phyloP scores from a whole-genome alignment of 2,329 filamentous ascomycete genomes.

The Fusarium sp. region DNA sequence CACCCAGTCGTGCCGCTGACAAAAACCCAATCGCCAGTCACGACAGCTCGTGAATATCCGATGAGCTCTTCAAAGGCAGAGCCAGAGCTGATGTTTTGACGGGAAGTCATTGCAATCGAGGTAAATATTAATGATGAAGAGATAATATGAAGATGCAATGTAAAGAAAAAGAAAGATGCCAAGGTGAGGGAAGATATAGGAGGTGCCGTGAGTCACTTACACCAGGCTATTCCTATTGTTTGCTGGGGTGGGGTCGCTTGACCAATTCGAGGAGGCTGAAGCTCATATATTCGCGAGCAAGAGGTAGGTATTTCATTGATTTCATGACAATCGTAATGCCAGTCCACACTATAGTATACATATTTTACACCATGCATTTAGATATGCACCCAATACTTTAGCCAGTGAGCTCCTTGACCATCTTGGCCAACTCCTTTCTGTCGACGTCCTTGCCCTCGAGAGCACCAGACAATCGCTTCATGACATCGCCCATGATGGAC shows the following conservation, averaged over 20 bases:
- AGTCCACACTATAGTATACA: slow-evolving; percentile 39
- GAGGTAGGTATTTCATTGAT: slow-evolving; percentile 18
- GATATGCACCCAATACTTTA: slow-evolving; percentile 10
- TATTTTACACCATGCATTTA: slow-evolving; percentile 36
- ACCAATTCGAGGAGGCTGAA: not conserved
- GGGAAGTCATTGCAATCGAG: slow-evolving; percentile 45
- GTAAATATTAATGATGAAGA: not conserved
- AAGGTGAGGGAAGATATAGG: not conserved
- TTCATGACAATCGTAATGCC: slow-evolving; percentile 6
- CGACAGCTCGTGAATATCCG: slow-evolving; percentile 66
- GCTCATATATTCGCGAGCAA: slow-evolving; percentile 12
- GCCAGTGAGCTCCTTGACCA: slow-evolving; percentile 66
- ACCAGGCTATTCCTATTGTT: slow-evolving; percentile 2
- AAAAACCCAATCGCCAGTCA: slow-evolving; percentile 62
- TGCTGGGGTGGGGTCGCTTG: slow-evolving; percentile 7
- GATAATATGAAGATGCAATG: not conserved
- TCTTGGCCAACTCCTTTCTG: slow-evolving; percentile 67
- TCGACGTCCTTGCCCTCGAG: slow-evolving; percentile 75
- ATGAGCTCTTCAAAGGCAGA: slow-evolving; percentile 65
- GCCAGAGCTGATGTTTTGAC: slow-evolving; percentile 60
- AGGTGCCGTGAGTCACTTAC: slow-evolving; percentile 22
- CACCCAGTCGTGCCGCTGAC: slow-evolving; percentile 68
- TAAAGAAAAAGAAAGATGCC: not conserved
- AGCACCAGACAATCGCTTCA: slow-evolving; percentile 69
- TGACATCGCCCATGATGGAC: slow-evolving; percentile 67